Evolutionary conservation across 2,329 filamentous ascomycete genomes (phyloP).

Genomic region (Aureobasidium sp.): DNA sequence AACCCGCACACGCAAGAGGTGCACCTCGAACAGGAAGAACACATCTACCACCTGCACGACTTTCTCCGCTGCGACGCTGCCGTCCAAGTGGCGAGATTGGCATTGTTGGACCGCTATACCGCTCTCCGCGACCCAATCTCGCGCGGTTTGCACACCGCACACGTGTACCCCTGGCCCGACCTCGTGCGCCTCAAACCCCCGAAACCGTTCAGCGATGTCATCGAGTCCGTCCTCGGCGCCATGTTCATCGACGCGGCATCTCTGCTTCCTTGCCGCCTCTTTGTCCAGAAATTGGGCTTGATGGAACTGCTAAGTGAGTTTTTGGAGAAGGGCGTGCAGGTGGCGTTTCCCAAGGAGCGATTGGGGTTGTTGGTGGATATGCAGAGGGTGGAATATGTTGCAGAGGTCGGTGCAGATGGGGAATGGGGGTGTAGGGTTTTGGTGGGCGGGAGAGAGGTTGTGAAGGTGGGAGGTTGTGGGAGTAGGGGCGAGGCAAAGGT

Average conservation of each 20-base stretch:
- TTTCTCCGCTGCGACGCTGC: slow-evolving; percentile 30
- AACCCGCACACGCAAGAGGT: no score
- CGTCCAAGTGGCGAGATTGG: slow-evolving; percentile 43
- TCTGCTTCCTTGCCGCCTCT: slow-evolving; percentile 52
- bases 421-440: slow-evolving; percentile 30
- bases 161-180: slow-evolving; percentile 67
- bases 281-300: slow-evolving; percentile 61
- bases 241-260: slow-evolving; percentile 75
- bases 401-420: slow-evolving; percentile 10
- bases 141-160: slow-evolving; percentile 43
- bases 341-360: slow-evolving; percentile 58
- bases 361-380: slow-evolving; percentile 53
- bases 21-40: slow-evolving; percentile 7
- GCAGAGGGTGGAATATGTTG: slow-evolving; percentile 49
- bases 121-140: slow-evolving; percentile 45
- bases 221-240: slow-evolving; percentile 75
- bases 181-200: slow-evolving; percentile 58
- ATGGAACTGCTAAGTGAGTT: slow-evolving; percentile 56
- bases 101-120: slow-evolving; percentile 41
- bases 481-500: slow-evolving; percentile 34
- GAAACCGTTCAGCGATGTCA: slow-evolving; percentile 77
- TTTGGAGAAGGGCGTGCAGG: slow-evolving; percentile 49
- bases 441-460: slow-evolving; percentile 31
- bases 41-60: slow-evolving; percentile 23
- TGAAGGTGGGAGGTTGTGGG: slow-evolving; percentile 28